Conservation (phyloP, 768 basidiomycete genomes). For the Exsudoporus frostii region DNA sequence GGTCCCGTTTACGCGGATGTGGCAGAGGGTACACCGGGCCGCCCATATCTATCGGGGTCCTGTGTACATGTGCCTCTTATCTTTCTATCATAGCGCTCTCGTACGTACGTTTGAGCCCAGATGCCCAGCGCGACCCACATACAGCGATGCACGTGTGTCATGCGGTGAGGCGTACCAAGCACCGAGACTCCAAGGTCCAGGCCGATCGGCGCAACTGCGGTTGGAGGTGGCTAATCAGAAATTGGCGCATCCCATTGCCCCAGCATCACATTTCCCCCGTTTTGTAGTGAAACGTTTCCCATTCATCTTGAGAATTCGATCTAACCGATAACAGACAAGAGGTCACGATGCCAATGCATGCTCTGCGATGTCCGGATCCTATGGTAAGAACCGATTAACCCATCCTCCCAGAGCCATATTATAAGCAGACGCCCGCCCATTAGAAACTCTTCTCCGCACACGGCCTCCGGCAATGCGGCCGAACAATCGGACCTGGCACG, state of each 20-base stretch:
- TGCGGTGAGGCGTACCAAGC: background rate
- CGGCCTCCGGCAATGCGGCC: background rate
- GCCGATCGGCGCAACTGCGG: background rate
- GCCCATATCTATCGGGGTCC: conserved; percentile 19
- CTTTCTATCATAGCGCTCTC: background rate
- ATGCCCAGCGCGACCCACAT: conserved; percentile 4
- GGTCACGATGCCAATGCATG: background rate
- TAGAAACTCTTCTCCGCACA: background rate
- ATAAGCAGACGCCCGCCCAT: background rate
- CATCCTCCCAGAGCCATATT: background rate
- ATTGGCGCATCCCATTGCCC: background rate
- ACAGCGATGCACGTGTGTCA: conserved; percentile 5
- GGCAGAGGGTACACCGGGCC: conserved; percentile 13
- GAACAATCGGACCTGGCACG: background rate
- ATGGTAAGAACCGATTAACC: background rate
- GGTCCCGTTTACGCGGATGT: background rate
- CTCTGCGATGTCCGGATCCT: conserved; percentile 2
- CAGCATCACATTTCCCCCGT: background rate
- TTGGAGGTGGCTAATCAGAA: background rate
- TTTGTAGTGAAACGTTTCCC: background rate
- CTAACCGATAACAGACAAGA: background rate
- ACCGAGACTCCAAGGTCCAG: background rate
- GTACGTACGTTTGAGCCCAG: conserved; percentile 19
- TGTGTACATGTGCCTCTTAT: conserved; percentile 16
- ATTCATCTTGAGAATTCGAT: background rate